Evolutionary conservation across 805 yeast genomes (phyloP), one percentile per base, ranked within the genome.

Genomic region (Starmerella sp.): DNA sequence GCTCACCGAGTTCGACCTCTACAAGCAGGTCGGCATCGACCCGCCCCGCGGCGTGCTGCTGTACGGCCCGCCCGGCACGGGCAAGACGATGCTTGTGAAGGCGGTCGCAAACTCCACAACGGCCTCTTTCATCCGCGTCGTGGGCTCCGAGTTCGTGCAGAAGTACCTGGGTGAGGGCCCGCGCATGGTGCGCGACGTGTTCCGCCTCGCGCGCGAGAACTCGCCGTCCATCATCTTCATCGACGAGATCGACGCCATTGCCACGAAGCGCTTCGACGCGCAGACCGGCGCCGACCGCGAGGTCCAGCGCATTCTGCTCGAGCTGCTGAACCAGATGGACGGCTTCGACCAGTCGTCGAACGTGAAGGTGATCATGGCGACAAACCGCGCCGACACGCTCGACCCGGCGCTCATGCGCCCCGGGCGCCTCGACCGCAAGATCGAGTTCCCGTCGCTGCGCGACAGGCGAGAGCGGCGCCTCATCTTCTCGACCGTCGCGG

Each of bases 51-150:
- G 99, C 65, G 98, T 93, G 34, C 73, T 93, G 63, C 75, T 93
- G 58, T 93, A 93, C 71, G 99, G 99, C n/a, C 97, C 98, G 10
- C 99, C 99, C 48, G 99, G 99, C 69, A 93, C 98, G 1, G 99
- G 99, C 66, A 93, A 93, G 71, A 93, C 99, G 28, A 90, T 93
- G 97, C 78, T 93, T 68, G 99, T 93, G 49, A 93, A 93, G 71
- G 98, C 99, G 0, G 99, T 93, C 48, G 99, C 99, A 11, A 91
- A 93, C 72, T 82, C 91, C 55, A 84, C 97, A 4, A 86, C 95
- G 0, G 98, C 98, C 2, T 78, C 96, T 5, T 93, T 93, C 66
- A 93, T 93, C 63, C 86, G 97, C 69, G 96, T 93, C 34, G 93
- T 88, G 64, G 98, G 98, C 59, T 91, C 97, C 1, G 99, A 93